Evolutionary conservation across 495 filamentous ascomycete genomes (phyloP).

Genomic region (Monascus purpureus): DNA sequence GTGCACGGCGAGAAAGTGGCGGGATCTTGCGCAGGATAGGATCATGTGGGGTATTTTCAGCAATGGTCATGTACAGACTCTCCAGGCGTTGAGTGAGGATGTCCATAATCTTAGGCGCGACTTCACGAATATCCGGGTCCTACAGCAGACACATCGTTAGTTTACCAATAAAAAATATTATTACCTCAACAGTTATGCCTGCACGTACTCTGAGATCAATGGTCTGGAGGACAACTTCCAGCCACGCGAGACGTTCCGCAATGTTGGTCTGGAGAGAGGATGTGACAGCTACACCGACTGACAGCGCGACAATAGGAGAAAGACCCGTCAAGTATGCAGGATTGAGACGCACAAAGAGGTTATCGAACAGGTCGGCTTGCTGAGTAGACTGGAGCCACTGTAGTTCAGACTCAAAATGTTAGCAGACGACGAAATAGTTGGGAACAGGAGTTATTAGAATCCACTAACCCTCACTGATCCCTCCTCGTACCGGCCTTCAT

Average conservation of each 20-base stretch:
- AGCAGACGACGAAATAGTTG: not conserved
- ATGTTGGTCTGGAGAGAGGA: slow-evolving; percentile 51
- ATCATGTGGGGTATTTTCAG: slow-evolving; percentile 45
- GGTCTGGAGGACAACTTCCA: slow-evolving; percentile 53
- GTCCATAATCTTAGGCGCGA: slow-evolving; percentile 49
- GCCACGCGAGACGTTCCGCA: slow-evolving; percentile 57
- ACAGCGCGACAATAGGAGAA: slow-evolving; percentile 65
- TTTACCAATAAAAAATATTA: not conserved
- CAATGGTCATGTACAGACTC: slow-evolving; percentile 52
- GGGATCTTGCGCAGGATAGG: slow-evolving; percentile 49
- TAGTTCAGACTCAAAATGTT: slow-evolving; percentile 17
- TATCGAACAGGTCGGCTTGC: slow-evolving; percentile 65
- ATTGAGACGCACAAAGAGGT: slow-evolving; percentile 59
- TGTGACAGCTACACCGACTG: slow-evolving; percentile 70
- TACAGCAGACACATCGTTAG: slow-evolving; percentile 13
- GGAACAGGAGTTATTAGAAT: not conserved
- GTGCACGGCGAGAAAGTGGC: slow-evolving; percentile 36
- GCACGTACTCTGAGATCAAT: slow-evolving; percentile 35
- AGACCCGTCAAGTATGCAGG: slow-evolving; percentile 54
- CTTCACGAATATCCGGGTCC: slow-evolving; percentile 64
- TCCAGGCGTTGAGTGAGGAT: slow-evolving; percentile 60
- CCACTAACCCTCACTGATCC: slow-evolving; percentile 48
- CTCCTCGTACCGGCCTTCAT: slow-evolving; percentile 52
- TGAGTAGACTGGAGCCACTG: slow-evolving; percentile 78
- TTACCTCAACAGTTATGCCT: not conserved